Evolutionary conservation across 441 rosid genomes (phyloP).

Genomic region (Syzygium malaccense): DNA sequence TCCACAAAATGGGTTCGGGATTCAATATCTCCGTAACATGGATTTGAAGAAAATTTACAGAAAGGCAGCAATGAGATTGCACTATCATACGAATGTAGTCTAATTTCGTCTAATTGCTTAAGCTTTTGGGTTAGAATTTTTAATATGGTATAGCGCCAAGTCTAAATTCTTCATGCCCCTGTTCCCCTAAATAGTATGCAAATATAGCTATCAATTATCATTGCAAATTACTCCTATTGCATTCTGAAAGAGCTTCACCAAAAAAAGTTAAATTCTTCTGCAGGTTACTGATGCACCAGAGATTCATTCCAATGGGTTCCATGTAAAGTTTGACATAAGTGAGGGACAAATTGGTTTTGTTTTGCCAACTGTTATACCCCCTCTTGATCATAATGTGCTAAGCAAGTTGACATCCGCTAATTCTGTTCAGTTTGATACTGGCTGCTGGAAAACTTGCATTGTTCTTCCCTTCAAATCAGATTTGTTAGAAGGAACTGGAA

Average conservation of each 20-base stretch:
- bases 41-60: too few relatives aligned
- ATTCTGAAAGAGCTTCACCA: background rate
- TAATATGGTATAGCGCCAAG: background rate
- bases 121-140: too few relatives aligned
- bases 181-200: background rate
- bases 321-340: constrained; percentile 87
- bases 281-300: constrained; percentile 97
- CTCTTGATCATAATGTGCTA: constrained; percentile 50
- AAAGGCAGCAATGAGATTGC: too few relatives aligned
- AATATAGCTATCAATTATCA: background rate
- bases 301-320: constrained; percentile 98
- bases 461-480: constrained; percentile 80
- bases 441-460: constrained; percentile 87
- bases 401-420: constrained; percentile 34
- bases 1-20: background rate
- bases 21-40: too few relatives aligned
- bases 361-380: constrained; percentile 75
- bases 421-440: constrained; percentile 21
- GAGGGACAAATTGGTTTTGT: constrained; percentile 98
- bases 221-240: background rate
- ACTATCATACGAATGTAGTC: too few relatives aligned
- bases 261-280: background rate
- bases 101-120: too few relatives aligned
- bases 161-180: background rate
- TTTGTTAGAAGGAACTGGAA: constrained; percentile 45